Evolutionary conservation across 768 basidiomycete genomes (phyloP), one percentile per base, ranked within the genome.

Genomic region (Naganishia kalamii): DNA sequence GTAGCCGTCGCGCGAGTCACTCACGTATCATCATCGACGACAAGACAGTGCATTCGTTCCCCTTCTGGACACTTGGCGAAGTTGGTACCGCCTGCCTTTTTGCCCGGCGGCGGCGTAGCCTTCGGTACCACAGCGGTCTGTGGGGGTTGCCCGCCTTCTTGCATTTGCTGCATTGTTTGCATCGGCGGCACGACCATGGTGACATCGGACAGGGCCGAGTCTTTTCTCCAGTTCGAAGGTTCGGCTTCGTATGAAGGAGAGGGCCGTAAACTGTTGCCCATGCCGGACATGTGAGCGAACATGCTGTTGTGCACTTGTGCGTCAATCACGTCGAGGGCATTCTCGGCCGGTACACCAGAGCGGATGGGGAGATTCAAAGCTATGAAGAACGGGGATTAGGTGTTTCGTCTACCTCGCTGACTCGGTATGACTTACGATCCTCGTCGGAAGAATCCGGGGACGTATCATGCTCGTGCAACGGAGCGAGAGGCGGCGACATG

Each of bases 11-110:
- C 52, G 3, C 12, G 15, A 21, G 35, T 2, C 15, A 70, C 75
- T 71, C 62, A 74, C 74, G 70, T 71, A 46, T 77, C 76, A 65
- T 77, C 76, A 60, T 77, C 76, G 1, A 77, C 76, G 0, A 77
- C 76, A 44, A 77, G 59, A 17, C 70, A 68, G 30, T 70, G 69
- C 29, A 77, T 51, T 23, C 72, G 54, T 23, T 57, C 54, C 54
- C 23, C 54, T 4, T 57, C 54, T 21, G 54, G 13, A 27, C 54
- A 40, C 13, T 57, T 57, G 35, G 27, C 37, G 23, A 57, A 57
- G 10, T 3, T 40, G 17, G 35, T 57, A 57, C 54, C 54, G 5
- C 11, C 35, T 4, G 35, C 23, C 35, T 57, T 57, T 40, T 41
- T 41, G 2, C 32, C 54, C 3, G 17, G 21, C 15, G 33, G 12